A percentile compares a stretch with the other conserved stretches of the same genome.
phyloP scores from a whole-genome alignment of 805 yeast genomes.

The Debaryomyces prosopidis region DNA sequence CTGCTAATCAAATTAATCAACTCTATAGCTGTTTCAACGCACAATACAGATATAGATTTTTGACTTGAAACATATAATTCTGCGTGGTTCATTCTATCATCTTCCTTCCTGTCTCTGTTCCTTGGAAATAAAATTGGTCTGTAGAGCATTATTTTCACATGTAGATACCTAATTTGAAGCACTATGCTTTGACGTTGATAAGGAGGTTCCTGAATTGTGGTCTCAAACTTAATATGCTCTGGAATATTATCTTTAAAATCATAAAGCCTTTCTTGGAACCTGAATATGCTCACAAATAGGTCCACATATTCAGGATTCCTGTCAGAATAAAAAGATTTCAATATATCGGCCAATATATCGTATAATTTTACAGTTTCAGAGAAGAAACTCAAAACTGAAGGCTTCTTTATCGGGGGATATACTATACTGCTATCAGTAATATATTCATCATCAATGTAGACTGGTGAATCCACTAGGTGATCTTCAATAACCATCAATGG shows the following conservation, averaged over 20 bases:
- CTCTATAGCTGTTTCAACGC: conserved; percentile 10
- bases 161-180: conserved; percentile 9
- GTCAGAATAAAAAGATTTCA: conserved; percentile 10
- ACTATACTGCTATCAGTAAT: conserved; percentile 12
- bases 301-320: conserved; percentile 7
- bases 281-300: conserved; percentile 7
- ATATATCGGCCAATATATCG: conserved; percentile 17
- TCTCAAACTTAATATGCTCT: conserved; percentile 4
- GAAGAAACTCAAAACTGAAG: conserved; percentile 17
- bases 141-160: conserved; percentile 11
- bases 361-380: conserved; percentile 15
- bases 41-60: conserved; percentile 7
- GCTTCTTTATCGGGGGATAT: conserved; percentile 6
- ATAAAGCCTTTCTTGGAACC: conserved; percentile 9
- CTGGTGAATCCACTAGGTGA: conserved; percentile 14
- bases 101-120: neutral
- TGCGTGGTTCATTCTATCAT: neutral
- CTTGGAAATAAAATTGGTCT: conserved; percentile 11
- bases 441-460: conserved; percentile 17
- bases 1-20: conserved; percentile 7
- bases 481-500: conserved; percentile 20
- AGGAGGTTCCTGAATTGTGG: conserved; percentile 3
- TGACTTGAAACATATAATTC: conserved; percentile 9
- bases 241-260: conserved; percentile 9
- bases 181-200: conserved; percentile 12